These are phyloP conservation scores for Phyllostachys edulis DNA, from an alignment of 176 grass and related monocot species.

Conservation along the genomic window DNA sequence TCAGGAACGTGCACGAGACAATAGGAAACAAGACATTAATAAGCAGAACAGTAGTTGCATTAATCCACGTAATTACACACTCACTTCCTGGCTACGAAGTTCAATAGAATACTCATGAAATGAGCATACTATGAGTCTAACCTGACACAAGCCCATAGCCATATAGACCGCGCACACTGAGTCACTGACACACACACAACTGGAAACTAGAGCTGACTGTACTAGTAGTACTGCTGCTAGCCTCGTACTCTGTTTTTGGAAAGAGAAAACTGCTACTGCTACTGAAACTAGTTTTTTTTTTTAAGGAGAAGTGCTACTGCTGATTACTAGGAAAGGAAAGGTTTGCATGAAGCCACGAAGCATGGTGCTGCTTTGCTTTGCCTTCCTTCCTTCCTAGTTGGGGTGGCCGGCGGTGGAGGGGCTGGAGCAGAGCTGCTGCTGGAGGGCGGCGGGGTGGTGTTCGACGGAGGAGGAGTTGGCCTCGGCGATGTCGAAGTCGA, in stretches of 20 bases:
- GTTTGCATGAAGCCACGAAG: not conserved
- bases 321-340: constrained; percentile 12
- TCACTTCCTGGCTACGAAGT: not conserved
- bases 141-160: not conserved
- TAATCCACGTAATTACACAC: not conserved
- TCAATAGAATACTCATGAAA: not conserved
- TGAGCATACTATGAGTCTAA: not conserved
- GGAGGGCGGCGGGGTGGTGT: constrained; percentile 12
- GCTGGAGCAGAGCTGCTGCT: constrained; percentile 33
- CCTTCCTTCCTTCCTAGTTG: not conserved
- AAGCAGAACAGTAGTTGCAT: too few species aligned
- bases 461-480: constrained; percentile 43
- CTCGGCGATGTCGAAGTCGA: constrained; percentile 52
- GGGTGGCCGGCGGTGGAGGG: constrained; percentile 41
- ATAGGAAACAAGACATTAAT: too few species aligned
- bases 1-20: not conserved
- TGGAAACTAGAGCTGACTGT: not conserved
- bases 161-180: not conserved
- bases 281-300: not conserved
- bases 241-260: not conserved
- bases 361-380: not conserved
- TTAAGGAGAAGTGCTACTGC: not conserved
- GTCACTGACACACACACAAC: not conserved
- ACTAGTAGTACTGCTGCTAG: not conserved
- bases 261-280: not conserved